Evolutionary conservation across 345 rosid species (phyloP), one percentile per base, ranked within the genome.

Genomic region (Firmiana major): DNA sequence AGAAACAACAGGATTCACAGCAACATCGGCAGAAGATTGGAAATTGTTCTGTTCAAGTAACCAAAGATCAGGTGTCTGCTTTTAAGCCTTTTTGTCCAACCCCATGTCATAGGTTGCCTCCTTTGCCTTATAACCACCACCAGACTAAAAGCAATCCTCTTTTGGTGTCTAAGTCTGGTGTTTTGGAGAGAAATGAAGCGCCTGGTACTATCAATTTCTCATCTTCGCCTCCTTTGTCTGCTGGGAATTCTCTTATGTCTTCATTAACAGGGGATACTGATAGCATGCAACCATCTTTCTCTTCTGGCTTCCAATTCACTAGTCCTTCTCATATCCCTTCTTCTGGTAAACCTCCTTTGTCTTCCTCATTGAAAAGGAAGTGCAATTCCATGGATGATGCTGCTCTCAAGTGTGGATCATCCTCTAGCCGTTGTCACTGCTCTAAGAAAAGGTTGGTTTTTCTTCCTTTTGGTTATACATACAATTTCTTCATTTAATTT

Each of bases 391-490:
- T 87, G 90, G 90, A 90, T 48, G 92, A 83, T 38, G 86, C 83
- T 7, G 88, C 87, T 77, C 89, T 85, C 43, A 86, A 87, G 83
- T 90, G 94, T 60, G 85, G 80, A 21, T 89, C 97, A 42, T 82
- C 95, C 5, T 90, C 96, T 0, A 81, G 90, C 11, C 87, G 90
- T 57, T 95, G 99, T 88, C 99, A 95, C 86, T 95, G 99, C 80
- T 86, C 98, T 79, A 93, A 93, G 88, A 95, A 93, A 88, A 91
- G 99, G 99, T 88, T 34, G 1, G 82, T 19, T 15, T 34, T 62
- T 15, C 6, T 48, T 51, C 43, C 38, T n/a, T 21, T 49, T 6
- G 0, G 8, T 63, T 0, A 17, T 26, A 45, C 54, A 24, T 13
- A 22, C 53, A 67, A 12, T 9, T 67, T 68, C 21, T 68, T 46